These are phyloP conservation scores for Eutypella sp. DNA, from an alignment of 2,329 filamentous ascomycete genomes.

Conservation along the genomic window DNA sequence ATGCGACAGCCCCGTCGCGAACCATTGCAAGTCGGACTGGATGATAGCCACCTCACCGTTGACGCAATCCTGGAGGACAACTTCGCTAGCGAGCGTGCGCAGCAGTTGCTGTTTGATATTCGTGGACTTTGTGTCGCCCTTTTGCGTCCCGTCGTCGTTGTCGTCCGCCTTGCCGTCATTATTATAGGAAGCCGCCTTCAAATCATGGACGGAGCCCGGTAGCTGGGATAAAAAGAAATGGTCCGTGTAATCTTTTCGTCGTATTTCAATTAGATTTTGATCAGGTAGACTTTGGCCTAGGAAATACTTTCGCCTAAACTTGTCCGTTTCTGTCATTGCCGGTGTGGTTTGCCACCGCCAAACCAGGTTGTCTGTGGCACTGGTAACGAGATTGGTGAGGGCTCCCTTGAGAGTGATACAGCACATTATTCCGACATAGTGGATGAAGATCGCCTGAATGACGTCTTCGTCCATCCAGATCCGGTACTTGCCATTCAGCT, in stretches of 20 bases:
- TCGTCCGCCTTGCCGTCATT: slow-evolving; percentile 21
- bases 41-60: slow-evolving; percentile 28
- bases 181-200: slow-evolving; percentile 17
- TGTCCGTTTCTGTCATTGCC: slow-evolving; percentile 15
- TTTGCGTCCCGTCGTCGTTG: slow-evolving; percentile 12
- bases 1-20: slow-evolving; percentile 38
- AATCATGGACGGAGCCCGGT: slow-evolving; percentile 19
- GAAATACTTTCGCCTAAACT: slow-evolving; percentile 23
- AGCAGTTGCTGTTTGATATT: slow-evolving; percentile 34
- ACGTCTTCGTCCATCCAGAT: slow-evolving; percentile 43
- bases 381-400: slow-evolving; percentile 18
- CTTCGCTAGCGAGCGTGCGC: slow-evolving; percentile 33
- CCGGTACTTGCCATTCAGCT: slow-evolving; percentile 39
- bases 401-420: slow-evolving; percentile 25
- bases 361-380: neutral
- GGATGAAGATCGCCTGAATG: slow-evolving; percentile 39
- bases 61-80: slow-evolving; percentile 25
- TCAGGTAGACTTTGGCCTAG: slow-evolving; percentile 1
- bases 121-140: slow-evolving; percentile 19
- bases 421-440: slow-evolving; percentile 35
- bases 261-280: slow-evolving; percentile 6
- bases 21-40: slow-evolving; percentile 39
- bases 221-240: slow-evolving; percentile 31
- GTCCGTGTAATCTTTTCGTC: slow-evolving; percentile 19
- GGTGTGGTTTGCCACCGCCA: slow-evolving; percentile 8